Conservation (phyloP, 176 grass and related monocot species). For the Cenchrus purpureus region DNA sequence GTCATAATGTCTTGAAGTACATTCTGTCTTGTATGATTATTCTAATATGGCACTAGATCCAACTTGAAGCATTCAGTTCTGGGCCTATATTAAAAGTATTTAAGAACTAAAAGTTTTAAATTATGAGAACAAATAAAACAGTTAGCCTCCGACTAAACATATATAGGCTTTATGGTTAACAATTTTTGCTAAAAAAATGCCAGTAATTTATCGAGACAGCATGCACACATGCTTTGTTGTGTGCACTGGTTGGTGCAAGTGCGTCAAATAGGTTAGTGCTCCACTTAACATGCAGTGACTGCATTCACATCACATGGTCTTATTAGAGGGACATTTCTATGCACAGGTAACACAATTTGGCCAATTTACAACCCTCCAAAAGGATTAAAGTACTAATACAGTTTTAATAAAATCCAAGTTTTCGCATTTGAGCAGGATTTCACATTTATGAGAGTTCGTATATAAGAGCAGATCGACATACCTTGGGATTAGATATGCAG, state of each 20-base stretch:
- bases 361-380: no score
- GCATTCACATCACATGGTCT: not conserved
- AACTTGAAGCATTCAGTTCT: not conserved
- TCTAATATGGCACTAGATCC: not conserved
- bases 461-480: constrained; percentile 17
- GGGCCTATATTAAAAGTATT: no score
- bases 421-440: not conserved
- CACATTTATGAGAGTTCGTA: not conserved
- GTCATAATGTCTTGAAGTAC: no score
- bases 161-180: not conserved
- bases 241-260: not conserved
- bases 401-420: no score
- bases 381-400: no score
- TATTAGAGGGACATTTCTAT: no score
- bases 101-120: not conserved
- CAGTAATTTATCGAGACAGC: no score
- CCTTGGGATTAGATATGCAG: constrained; percentile 98
- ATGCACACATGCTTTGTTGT: not conserved
- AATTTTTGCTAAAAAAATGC: not conserved
- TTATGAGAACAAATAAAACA: not conserved
- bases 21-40: not conserved
- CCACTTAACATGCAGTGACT: not conserved
- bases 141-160: not conserved
- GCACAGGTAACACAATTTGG: no score
- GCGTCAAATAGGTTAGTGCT: no score